Evolutionary conservation across 2,329 filamentous ascomycete genomes (phyloP), one percentile per base, ranked within the genome.

Genomic region (Aspergillus bombycis): DNA sequence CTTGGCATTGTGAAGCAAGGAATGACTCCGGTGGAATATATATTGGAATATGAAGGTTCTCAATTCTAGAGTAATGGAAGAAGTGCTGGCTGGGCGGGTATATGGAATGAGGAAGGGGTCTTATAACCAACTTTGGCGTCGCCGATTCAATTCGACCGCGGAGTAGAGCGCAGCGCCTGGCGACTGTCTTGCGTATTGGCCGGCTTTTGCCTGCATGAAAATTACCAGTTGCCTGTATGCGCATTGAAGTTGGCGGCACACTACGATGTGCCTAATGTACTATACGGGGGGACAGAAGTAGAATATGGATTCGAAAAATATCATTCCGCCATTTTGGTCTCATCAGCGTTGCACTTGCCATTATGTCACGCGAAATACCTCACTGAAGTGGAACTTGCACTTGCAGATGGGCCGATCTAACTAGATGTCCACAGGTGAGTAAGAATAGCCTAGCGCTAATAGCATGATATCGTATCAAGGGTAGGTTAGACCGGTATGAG

Each of bases 331-430:
- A 36, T 36, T 1, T 36, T 36, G 5, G 19, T 19, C n/a, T 41
- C 16, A 41, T 16, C 12, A n/a, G 19, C 38, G n/a, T n/a, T 16
- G 7, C 0, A 19, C 3, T 41, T 41, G 38, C 19, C 7, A 41
- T n/a, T 2, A 3, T 1, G 2, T 10, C 19, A 7, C 19, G 16
- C 8, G 3, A 3, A n/a, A 4, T 41, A 8, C 7, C 3, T n/a
- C 1, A 9, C 36, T 1, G 10, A n/a, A 9, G 7, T 16, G 38
- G 38, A 9, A n/a, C 38, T 4, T 41, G 38, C 38, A 19, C 8
- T 10, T 41, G 9, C 2, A n/a, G 7, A 19, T 41, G 38, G 5
- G 1, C 1, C 2, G 38, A 10, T 41, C 1, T 41, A 10, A 41
- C 19, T 1, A n/a, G 16, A 41, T n/a, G 38, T 4, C 7, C 38